phyloP scores from a whole-genome alignment of 805 yeast species.

The Schwanniomyces pseudopolymorphus region DNA sequence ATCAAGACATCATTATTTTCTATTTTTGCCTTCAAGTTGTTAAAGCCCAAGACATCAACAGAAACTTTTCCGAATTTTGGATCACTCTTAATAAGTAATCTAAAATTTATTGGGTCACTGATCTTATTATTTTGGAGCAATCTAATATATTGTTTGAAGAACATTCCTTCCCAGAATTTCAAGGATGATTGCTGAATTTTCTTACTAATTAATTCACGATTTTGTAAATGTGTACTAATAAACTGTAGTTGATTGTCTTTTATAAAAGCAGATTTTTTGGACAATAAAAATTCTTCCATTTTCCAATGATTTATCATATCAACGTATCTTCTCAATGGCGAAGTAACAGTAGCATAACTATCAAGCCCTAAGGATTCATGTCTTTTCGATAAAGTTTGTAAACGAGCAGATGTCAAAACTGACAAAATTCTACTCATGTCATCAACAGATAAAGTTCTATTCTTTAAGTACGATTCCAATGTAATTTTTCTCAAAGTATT shows the following conservation, averaged over 20 bases:
- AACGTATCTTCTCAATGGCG: conserved; percentile 82
- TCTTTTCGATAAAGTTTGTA: conserved; percentile 40
- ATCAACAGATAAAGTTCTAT: conserved; percentile 24
- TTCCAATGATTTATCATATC: conserved; percentile 85
- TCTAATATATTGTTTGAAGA: conserved; percentile 27
- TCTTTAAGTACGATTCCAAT: conserved; percentile 14
- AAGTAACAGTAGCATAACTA: conserved; percentile 73
- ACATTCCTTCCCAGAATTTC: conserved; percentile 38
- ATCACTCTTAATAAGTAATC: conserved; percentile 18
- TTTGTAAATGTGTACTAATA: conserved; percentile 31
- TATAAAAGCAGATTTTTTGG: background rate
- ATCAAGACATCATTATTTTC: conserved; percentile 18
- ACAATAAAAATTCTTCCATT: conserved; percentile 27
- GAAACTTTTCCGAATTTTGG: conserved; percentile 26
- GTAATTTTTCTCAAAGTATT: conserved; percentile 23
- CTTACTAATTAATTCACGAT: conserved; percentile 26
- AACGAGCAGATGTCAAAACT: conserved; percentile 53
- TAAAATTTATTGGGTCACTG: conserved; percentile 19
- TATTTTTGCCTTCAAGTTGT: conserved; percentile 18
- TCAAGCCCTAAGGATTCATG: conserved; percentile 68
- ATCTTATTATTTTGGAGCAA: conserved; percentile 14
- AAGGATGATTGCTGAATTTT: conserved; percentile 22
- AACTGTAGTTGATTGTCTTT: conserved; percentile 9
- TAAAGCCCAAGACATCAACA: conserved; percentile 27
- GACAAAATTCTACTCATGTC: conserved; percentile 46